Percentiles rank a stretch among this genome's conserved stretches.
phyloP scores from a whole-genome alignment of 371 early-diverging fungal species.

The Entomophthora muscae region DNA sequence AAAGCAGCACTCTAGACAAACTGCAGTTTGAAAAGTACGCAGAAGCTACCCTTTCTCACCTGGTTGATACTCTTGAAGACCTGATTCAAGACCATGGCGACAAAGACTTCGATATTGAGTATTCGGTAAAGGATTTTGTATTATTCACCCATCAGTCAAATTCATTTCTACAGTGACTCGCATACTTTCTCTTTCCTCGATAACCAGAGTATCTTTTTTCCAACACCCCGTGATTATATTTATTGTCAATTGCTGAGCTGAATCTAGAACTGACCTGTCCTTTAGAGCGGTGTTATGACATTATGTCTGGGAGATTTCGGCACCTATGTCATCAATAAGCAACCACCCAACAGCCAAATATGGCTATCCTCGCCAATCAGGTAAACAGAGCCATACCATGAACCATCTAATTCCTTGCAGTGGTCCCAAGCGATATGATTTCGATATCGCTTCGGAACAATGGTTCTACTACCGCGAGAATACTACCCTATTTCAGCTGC shows the following conservation, averaged over 20 bases:
- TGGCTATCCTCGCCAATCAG: slow-evolving; percentile 94
- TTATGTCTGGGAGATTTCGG: slow-evolving; percentile 66
- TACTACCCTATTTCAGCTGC: slow-evolving; percentile 4
- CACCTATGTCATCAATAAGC: slow-evolving; percentile 95
- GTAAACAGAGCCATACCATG: no score
- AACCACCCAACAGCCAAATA: slow-evolving; percentile 95
- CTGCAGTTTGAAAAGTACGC: slow-evolving; percentile 50
- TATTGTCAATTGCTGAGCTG: no score
- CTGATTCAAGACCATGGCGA: slow-evolving; percentile 53
- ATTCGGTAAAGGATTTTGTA: slow-evolving; percentile 51
- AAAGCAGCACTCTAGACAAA: slow-evolving; percentile 28
- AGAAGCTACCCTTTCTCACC: slow-evolving; percentile 43
- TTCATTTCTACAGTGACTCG: no score
- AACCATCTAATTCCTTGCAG: slow-evolving; percentile 21
- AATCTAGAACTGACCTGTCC: no score
- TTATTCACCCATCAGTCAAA: no score
- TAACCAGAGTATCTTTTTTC: no score
- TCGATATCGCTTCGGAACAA: slow-evolving; percentile 22
- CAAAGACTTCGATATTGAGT: slow-evolving; percentile 62
- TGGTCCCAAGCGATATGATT: slow-evolving; percentile 87
- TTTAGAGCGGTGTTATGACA: slow-evolving; percentile 68
- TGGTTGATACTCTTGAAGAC: slow-evolving; percentile 58
- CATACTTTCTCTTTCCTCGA: no score
- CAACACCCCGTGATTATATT: no score
- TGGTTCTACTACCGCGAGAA: slow-evolving; percentile 45